Conservation (phyloP, 192 early-diverging fungal genomes). For the Glomus cerebriforme region DNA sequence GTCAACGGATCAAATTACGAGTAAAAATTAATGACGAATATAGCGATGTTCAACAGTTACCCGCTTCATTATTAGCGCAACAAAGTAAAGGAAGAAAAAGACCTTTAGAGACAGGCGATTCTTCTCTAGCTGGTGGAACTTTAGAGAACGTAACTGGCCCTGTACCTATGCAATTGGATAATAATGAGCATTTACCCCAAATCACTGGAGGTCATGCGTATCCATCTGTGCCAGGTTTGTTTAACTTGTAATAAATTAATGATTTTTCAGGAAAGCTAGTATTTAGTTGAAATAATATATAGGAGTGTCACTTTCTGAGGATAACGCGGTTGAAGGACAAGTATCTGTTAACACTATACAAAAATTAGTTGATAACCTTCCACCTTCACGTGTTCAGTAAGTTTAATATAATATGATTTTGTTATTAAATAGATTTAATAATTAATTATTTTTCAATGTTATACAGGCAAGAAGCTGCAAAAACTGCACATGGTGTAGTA, state of each 20-base stretch:
- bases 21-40: constrained; percentile 31
- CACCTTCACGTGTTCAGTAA: constrained; percentile 12
- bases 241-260: not conserved
- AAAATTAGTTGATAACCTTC: constrained; percentile 20
- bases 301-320: constrained; percentile 12
- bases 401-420: not conserved
- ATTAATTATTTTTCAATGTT: not conserved
- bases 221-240: constrained; percentile 17
- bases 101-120: not conserved
- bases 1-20: constrained; percentile 15
- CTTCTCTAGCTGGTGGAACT: not conserved
- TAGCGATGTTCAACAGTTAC: constrained; percentile 17
- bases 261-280: not conserved
- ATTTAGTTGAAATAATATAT: not conserved
- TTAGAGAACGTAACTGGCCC: not conserved
- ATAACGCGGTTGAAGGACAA: constrained; percentile 16
- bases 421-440: no score
- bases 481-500: constrained; percentile 13
- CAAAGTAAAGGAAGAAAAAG: not conserved
- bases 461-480: constrained; percentile 27
- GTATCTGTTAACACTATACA: constrained; percentile 14
- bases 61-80: constrained; percentile 13
- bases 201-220: constrained; percentile 13
- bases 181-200: not conserved
- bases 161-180: not conserved